Conservation (phyloP, 768 basidiomycete genomes). For the Trametes cubensis region DNA sequence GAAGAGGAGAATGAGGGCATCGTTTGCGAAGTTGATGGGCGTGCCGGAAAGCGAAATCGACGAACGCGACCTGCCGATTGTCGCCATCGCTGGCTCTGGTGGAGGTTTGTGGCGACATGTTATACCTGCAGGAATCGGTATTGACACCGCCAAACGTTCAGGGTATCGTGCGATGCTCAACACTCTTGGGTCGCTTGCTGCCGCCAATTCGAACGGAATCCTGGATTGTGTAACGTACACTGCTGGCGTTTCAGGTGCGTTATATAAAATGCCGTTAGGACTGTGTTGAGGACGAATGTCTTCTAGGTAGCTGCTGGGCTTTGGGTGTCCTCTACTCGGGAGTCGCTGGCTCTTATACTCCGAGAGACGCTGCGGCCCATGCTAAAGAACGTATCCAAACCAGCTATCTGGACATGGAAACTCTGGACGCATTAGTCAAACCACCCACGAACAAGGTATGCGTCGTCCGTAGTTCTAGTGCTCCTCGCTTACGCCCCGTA, state of each 20-base stretch:
- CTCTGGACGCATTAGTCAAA: slow-evolving; percentile 28
- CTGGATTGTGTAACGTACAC: slow-evolving; percentile 29
- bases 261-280: neutral
- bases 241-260: slow-evolving; percentile 32
- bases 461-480: too few species aligned
- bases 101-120: slow-evolving; percentile 23
- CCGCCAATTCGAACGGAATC: slow-evolving; percentile 25
- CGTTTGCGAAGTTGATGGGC: slow-evolving; percentile 29
- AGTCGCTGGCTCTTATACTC: slow-evolving; percentile 24
- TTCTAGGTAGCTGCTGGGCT: slow-evolving; percentile 33
- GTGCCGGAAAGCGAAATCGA: slow-evolving; percentile 28
- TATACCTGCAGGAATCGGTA: too few species aligned
- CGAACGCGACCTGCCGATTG: slow-evolving; percentile 31
- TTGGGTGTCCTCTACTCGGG: slow-evolving; percentile 32
- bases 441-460: slow-evolving; percentile 32
- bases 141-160: neutral
- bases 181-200: slow-evolving; percentile 28
- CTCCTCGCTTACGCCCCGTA: neutral
- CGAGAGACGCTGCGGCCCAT: slow-evolving; percentile 20
- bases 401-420: slow-evolving; percentile 31
- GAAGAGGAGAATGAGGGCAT: slow-evolving; percentile 20
- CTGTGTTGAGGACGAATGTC: neutral
- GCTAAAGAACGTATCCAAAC: slow-evolving; percentile 28
- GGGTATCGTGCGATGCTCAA: slow-evolving; percentile 34
- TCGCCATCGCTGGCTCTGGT: slow-evolving; percentile 33